Evolutionary conservation across 208 protist species (phyloP), one percentile per base, ranked within the genome.

Genomic region (Wallacemonas sp.): DNA sequence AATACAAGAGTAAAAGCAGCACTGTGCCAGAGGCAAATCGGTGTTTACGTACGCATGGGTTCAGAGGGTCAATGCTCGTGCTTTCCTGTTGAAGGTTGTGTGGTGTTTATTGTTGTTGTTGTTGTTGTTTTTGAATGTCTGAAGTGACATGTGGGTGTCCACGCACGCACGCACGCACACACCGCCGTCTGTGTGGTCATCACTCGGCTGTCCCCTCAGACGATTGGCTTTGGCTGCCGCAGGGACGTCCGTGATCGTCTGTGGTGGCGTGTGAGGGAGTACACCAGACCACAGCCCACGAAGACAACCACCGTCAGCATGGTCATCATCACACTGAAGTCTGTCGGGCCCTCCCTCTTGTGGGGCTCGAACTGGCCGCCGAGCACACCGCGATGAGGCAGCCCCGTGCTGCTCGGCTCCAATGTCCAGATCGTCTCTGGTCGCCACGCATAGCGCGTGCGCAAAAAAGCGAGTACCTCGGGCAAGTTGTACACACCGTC

Each of bases 361-460:
- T 16, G 44, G 10, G 18, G 16, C 16, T 18, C 8, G 16, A 22
- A 7, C 7, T 7, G 5, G 18, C 44, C 44, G 0, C 44, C 20
- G 12, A 23, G 44, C 16, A 22, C 11, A 18, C 48, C 48, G 26
- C 48, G 48, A 31, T 55, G 48, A 5, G 48, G 48, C 10, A 59
- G 3, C 28, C 7, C 3, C 14, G 31, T 5, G 8, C 31, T 41
- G 3, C 29, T 26, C 42, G 18, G 10, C 11, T 63, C 36, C 11
- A 14, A 3, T 3, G n/a, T 32, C 18, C 48, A 65, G 33, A 86
- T 42, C 16, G 39, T 66, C 23, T 50, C 49, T 20, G 76, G 70
- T 18, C 70, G 39, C 83, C 83, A 89, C 25, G 62, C 46, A 44
- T 89, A 89, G 22, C 67, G 70, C 38, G 12, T 12, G 12, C 64